Conservation (phyloP, 2,329 filamentous ascomycete genomes). For the Arachnopeziza araneosa region DNA sequence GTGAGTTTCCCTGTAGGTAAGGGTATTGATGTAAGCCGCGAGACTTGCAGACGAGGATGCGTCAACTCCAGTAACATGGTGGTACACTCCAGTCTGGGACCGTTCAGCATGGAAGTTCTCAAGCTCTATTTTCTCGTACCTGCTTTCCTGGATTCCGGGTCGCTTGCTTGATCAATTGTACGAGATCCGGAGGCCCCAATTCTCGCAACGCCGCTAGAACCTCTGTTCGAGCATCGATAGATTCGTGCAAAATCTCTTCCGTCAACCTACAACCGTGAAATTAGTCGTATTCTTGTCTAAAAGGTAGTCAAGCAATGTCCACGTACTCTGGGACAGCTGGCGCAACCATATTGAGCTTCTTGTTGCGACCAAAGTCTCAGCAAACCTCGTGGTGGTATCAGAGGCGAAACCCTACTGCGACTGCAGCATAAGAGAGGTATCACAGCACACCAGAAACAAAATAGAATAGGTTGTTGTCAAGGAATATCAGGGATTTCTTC, state of each 20-base stretch:
- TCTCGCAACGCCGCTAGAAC: constrained; percentile 80
- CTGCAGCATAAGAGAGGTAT: not conserved
- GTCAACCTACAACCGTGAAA: constrained; percentile 60
- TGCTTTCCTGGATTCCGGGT: constrained; percentile 52
- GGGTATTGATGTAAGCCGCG: constrained; percentile 95
- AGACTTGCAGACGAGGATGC: constrained; percentile 95
- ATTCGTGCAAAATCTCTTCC: constrained; percentile 87
- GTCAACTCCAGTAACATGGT: constrained; percentile 96
- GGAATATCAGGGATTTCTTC: not conserved
- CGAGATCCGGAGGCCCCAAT: constrained; percentile 90
- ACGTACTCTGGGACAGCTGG: constrained; percentile 72
- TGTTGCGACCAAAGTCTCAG: not conserved
- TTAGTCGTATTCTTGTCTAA: constrained; percentile 13
- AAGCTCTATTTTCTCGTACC: constrained; percentile 31
- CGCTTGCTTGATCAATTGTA: constrained; percentile 81
- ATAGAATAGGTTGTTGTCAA: not conserved
- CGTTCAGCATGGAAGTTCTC: not conserved
- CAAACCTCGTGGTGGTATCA: not conserved
- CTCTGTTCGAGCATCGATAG: constrained; percentile 89
- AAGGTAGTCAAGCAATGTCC: not conserved
- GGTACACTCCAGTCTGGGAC: constrained; percentile 78
- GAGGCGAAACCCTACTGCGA: not conserved
- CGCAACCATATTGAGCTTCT: constrained; percentile 33
- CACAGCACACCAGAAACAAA: not conserved
- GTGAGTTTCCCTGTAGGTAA: constrained; percentile 84